phyloP scores from a whole-genome alignment of 192 early-diverging fungal species.

The Lobosporangium transversale region DNA sequence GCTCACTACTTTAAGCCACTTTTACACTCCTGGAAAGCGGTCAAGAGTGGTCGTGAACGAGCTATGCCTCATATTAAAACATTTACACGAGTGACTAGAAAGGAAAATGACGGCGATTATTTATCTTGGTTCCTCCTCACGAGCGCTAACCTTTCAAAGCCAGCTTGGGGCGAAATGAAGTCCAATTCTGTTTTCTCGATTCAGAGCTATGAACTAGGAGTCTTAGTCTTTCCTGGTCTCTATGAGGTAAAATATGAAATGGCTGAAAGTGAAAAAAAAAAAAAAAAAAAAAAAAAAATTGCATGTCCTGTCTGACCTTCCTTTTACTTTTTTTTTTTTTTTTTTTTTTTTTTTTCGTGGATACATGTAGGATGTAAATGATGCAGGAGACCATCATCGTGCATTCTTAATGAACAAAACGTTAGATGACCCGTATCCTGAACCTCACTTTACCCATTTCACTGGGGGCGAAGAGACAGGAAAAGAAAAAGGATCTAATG shows the following conservation, averaged over 20 bases:
- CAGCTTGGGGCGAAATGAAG: constrained; percentile 74
- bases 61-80: constrained; percentile 80
- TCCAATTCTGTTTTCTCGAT: constrained; percentile 63
- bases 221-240: constrained; percentile 64
- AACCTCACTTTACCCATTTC: not conserved
- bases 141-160: constrained; percentile 67
- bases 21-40: constrained; percentile 63
- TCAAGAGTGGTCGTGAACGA: constrained; percentile 57
- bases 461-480: constrained; percentile 6
- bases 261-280: no score
- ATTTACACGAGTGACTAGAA: constrained; percentile 53
- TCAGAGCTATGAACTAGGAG: constrained; percentile 74
- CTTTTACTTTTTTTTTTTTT: not conserved
- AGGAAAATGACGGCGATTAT: constrained; percentile 30
- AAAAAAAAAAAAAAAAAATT: no score
- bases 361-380: constrained; percentile 6
- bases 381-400: constrained; percentile 9
- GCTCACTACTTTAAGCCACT: constrained; percentile 60
- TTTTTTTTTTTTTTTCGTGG: not conserved
- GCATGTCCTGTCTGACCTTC: no score
- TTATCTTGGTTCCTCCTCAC: constrained; percentile 58
- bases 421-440: constrained; percentile 28
- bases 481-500: not conserved
- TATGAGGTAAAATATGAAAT: no score
- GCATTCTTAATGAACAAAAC: constrained; percentile 47